Evolutionary conservation across 306 rosid genomes (phyloP), one percentile per base, ranked within the genome.

Genomic region (Dalbergia cochinchinensis): DNA sequence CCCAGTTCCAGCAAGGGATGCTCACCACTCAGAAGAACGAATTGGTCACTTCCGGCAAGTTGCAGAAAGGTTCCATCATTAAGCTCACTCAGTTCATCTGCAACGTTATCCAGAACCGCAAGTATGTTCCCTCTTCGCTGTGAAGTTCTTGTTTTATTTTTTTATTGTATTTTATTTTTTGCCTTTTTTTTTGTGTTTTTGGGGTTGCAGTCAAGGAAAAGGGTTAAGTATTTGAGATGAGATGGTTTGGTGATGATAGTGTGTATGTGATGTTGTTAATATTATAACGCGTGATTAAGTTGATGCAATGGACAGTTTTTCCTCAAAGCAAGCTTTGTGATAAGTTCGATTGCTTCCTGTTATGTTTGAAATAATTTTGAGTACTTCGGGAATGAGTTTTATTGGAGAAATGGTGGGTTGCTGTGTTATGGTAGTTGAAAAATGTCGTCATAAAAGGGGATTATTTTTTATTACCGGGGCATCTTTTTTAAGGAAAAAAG

Each of bases 31-130:
- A 26, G 31, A 80, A 73, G 79, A 92, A 90, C 73, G 82, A 51
- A 1, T 85, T 90, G 76, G 90, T 94, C 18, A 54, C 14, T 61
- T 48, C 82, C 0, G 91, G 90, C 11, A 78, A 16, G 80, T 85
- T 94, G 81, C 95, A 85, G 81, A 84, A 77, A 64, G 96, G 98
- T 33, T 91, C 98, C 22, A 13, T 94, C 3, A 70, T 94, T 71
- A 81, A 73, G 11, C 59, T 94, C 65, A 69, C 64, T 6, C 86
- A 88, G 44, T 91, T 67, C 71, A 83, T 88, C 69, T 91, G 94
- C 66, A 86, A 88, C 69, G 77, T 61, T 18, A 89, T 94, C 51
- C 95, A 90, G 81, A 42, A 18, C 7, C 99, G 99, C 84, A 80
- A 78, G 99, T 94, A 65, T 59, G 94, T 76, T 26, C 31, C 31